A percentile compares a stretch with the other conserved stretches of the same genome.
Evolutionary conservation across 2,329 filamentous ascomycete genomes (phyloP).

Genomic region (Exophiala phaeomuriformis): DNA sequence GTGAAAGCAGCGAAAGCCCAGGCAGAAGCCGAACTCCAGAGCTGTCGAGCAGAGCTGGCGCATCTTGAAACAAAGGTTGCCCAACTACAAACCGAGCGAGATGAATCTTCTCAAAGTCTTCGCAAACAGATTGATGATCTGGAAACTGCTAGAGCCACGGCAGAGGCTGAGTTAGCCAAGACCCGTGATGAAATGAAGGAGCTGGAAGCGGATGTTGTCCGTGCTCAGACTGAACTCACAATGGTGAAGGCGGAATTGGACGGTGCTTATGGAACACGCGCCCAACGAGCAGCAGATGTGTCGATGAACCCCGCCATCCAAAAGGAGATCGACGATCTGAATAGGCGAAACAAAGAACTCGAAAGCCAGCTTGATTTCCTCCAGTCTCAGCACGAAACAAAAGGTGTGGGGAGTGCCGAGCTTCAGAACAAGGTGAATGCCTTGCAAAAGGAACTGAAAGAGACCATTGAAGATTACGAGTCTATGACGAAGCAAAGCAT

Average conservation of each 20-base stretch:
- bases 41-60: conserved; percentile 10
- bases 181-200: conserved; percentile 45
- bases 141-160: conserved; percentile 25
- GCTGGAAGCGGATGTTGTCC: conserved; percentile 57
- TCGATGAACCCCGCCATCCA: conserved; percentile 51
- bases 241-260: conserved; percentile 86
- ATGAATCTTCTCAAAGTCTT: conserved; percentile 21
- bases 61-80: not conserved
- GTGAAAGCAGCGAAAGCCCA: conserved; percentile 11
- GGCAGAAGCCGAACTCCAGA: conserved; percentile 22
- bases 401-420: conserved; percentile 29
- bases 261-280: conserved; percentile 77
- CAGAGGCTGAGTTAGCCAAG: conserved; percentile 35
- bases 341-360: conserved; percentile 42
- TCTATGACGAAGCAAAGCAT: conserved; percentile 62
- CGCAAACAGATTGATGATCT: conserved; percentile 28
- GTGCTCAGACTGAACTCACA: conserved; percentile 71
- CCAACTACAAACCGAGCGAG: conserved; percentile 7
- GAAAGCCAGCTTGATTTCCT: conserved; percentile 43
- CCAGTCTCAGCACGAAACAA: conserved; percentile 31
- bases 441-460: conserved; percentile 59
- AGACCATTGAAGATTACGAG: conserved; percentile 64
- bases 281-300: conserved; percentile 60
- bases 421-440: conserved; percentile 45
- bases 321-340: conserved; percentile 53